Conservation (phyloP, 2,329 filamentous ascomycete genomes). For the Alternaria angustiovoidea region DNA sequence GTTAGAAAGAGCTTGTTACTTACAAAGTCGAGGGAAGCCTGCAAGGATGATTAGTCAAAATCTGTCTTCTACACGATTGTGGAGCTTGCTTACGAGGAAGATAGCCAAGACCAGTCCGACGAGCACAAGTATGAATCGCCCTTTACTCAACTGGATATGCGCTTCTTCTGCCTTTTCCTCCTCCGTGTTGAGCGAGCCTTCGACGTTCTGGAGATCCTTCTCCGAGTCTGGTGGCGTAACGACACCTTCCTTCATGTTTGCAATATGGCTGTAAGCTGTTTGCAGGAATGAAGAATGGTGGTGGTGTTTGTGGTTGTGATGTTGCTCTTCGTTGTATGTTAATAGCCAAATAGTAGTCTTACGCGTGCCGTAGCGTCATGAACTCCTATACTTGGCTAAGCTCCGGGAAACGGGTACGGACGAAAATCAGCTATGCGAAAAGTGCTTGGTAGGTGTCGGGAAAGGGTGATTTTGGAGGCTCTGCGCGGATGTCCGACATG, state of each 20-base stretch:
- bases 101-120: slow-evolving; percentile 7
- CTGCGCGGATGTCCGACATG: background rate
- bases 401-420: background rate
- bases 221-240: background rate
- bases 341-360: background rate
- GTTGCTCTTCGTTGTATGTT: background rate
- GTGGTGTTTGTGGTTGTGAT: background rate
- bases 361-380: background rate
- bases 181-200: background rate
- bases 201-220: background rate
- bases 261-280: background rate
- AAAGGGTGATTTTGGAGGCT: background rate
- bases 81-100: slow-evolving; percentile 2
- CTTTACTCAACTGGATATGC: slow-evolving; percentile 3
- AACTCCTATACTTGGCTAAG: background rate
- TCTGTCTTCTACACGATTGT: background rate
- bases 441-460: background rate
- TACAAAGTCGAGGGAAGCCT: slow-evolving; percentile 12
- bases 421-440: background rate
- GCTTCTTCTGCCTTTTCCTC: slow-evolving; percentile 3
- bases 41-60: background rate
- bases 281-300: background rate
- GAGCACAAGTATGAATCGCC: slow-evolving; percentile 3
- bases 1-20: background rate
- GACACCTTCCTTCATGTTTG: slow-evolving; percentile 2